Evolutionary conservation across 1,284 basidiomycete genomes (phyloP), one percentile per base, ranked within the genome.

Genomic region (Filobasidium uniguttulatum): DNA sequence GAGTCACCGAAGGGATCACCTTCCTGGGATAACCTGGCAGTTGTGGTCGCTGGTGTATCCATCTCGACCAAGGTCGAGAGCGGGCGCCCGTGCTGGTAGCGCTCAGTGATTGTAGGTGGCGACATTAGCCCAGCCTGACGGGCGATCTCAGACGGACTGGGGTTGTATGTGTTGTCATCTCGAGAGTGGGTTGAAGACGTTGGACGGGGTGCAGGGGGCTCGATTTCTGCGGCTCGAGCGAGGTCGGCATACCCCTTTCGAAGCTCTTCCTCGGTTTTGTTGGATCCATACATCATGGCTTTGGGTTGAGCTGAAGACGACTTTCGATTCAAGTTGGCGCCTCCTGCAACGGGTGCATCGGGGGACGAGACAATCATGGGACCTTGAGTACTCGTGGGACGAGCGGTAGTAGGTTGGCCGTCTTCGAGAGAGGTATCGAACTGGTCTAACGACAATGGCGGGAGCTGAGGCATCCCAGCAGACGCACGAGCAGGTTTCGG

Each of bases 41-140:
- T 8, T 12, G 15, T 3, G 15, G 22, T 3, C 22, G 26, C 47
- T 3, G 59, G 59, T 15, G 67, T 67, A 3, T 59, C 54, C 3
- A 67, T 61, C 54, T 69, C 67, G 14, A 33, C 33, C 17, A 69
- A 48, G 3, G 65, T 63, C 5, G 64, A 60, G 1, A 69, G 59
- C 1, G 67, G 67, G 46, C 57, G 60, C 44, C 67, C 67, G 50
- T 69, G 67, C 35, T 61, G 54, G 53, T 67, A 69, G 7, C 65
- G 65, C 46, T 56, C 51, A 47, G 57, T 55, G 17, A 34, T 23
- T 20, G 29, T 29, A 2, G 49, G 49, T 20, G 43, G 29, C 2
- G 30, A 8, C 19, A 45, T 17, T 26, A 17, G 22, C 26, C 19
- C 22, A 10, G 14, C 12, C 33, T 26, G 6, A 37, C 29, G n/a